phyloP scores from a whole-genome alignment of 2,329 filamentous ascomycete species.

The Aspergillus pseudoglaucus region DNA sequence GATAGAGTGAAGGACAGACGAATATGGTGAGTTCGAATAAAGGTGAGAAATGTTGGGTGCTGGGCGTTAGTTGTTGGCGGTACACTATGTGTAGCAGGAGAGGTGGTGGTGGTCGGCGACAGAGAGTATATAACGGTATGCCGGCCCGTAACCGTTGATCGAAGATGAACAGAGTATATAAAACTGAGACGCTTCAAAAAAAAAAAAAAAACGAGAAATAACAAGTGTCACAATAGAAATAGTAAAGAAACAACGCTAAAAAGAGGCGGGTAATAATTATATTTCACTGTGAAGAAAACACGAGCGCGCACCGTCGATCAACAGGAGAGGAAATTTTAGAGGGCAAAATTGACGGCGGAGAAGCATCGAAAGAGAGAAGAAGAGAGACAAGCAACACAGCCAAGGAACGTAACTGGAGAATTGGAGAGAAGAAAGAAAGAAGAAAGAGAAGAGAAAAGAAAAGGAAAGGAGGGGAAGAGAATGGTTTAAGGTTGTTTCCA shows the following conservation, averaged over 20 bases:
- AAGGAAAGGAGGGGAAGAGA: neutral
- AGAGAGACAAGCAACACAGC: conserved; percentile 1
- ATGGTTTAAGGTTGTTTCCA: neutral
- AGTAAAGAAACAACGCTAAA: no score
- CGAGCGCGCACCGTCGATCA: no score
- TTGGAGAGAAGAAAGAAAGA: conserved; percentile 3
- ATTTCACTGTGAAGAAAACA: no score
- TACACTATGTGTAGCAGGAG: neutral
- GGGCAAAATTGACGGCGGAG: neutral
- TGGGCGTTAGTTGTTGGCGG: neutral
- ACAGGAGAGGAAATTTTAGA: neutral
- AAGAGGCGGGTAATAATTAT: no score
- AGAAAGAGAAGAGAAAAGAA: neutral
- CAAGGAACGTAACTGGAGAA: neutral
- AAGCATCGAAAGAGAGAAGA: neutral
- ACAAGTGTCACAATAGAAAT: no score
- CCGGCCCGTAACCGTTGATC: no score
- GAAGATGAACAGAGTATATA: no score
- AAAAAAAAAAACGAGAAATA: no score
- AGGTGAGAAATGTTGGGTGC: neutral
- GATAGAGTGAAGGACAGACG: neutral
- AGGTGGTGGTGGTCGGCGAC: neutral
- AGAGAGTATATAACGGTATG: neutral
- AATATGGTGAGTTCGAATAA: neutral
- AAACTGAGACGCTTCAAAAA: no score